Evolutionary conservation across 768 basidiomycete genomes (phyloP).

Genomic region (Phaeotremella skinneri): DNA sequence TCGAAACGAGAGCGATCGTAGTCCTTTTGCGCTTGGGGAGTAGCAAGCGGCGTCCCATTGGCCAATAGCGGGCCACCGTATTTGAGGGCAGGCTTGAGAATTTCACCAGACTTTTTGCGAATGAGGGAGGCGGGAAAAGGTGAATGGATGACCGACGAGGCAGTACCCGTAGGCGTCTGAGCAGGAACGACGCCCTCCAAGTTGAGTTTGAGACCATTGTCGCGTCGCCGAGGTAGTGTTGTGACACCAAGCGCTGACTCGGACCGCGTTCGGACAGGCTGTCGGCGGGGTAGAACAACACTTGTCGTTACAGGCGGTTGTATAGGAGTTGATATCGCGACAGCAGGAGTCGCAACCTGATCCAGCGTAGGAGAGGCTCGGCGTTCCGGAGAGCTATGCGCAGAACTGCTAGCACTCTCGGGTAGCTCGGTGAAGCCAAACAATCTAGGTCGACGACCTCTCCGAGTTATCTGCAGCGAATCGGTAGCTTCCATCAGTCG

Average conservation of each 20-base stretch:
- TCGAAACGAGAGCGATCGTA: conserved; percentile 44
- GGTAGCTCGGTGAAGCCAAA: conserved; percentile 50
- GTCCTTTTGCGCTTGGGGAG: conserved; percentile 7
- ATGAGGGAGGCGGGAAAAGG: conserved; percentile 55
- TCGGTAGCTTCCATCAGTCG: conserved; percentile 35
- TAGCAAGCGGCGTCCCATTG: conserved; percentile 54
- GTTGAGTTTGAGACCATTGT: conserved; percentile 50
- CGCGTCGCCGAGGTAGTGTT: conserved; percentile 24
- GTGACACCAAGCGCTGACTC: conserved; percentile 27
- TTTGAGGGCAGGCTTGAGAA: conserved; percentile 88
- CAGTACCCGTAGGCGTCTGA: conserved; percentile 10
- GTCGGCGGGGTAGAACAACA: conserved; percentile 19
- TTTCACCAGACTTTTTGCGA: conserved; percentile 91
- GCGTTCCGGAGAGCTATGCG: conserved; percentile 30
- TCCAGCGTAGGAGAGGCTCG: conserved; percentile 7
- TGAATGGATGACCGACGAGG: conserved; percentile 33
- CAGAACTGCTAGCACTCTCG: conserved; percentile 27
- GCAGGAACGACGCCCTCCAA: conserved; percentile 41
- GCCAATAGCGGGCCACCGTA: conserved; percentile 56
- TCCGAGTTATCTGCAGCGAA: conserved; percentile 25
- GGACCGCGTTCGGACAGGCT: conserved; percentile 20
- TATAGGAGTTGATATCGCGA: conserved; percentile 2
- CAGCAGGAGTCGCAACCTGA: conserved; percentile 4
- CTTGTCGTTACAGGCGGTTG: conserved; percentile 19
- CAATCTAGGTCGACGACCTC: conserved; percentile 41